phyloP scores from a whole-genome alignment of 257 asterid genomes.

The Nicotiana tomentosiformis region DNA sequence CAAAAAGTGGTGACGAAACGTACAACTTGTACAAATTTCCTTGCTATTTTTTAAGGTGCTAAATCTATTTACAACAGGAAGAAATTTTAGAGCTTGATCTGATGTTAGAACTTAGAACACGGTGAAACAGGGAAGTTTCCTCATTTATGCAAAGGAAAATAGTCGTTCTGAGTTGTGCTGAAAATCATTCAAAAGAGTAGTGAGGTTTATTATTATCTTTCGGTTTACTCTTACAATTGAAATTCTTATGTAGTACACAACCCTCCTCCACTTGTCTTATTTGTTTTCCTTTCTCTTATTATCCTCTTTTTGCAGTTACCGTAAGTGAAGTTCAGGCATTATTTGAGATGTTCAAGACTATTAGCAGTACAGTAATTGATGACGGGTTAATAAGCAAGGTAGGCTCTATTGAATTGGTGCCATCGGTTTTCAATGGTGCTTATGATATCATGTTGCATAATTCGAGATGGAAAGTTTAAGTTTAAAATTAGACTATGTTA shows the following conservation, averaged over 20 bases:
- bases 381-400: constrained; percentile 97
- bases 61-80: not conserved
- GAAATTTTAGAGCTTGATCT: not conserved
- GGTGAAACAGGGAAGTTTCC: not conserved
- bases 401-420: not conserved
- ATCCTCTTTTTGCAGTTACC: constrained; percentile 55
- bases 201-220: not conserved
- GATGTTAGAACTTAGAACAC: not conserved
- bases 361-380: constrained; percentile 86
- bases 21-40: not conserved
- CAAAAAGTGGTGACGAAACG: no score
- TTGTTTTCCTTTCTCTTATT: not conserved
- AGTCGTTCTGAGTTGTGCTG: not conserved
- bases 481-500: no score
- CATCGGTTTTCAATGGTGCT: not conserved
- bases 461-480: no score
- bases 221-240: not conserved
- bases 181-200: not conserved
- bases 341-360: constrained; percentile 93
- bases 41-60: not conserved
- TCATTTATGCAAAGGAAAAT: not conserved
- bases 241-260: not conserved
- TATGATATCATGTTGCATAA: not conserved
- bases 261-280: not conserved
- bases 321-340: constrained; percentile 99